Conservation (phyloP, 345 rosid genomes). For the Eucalyptus albens region DNA sequence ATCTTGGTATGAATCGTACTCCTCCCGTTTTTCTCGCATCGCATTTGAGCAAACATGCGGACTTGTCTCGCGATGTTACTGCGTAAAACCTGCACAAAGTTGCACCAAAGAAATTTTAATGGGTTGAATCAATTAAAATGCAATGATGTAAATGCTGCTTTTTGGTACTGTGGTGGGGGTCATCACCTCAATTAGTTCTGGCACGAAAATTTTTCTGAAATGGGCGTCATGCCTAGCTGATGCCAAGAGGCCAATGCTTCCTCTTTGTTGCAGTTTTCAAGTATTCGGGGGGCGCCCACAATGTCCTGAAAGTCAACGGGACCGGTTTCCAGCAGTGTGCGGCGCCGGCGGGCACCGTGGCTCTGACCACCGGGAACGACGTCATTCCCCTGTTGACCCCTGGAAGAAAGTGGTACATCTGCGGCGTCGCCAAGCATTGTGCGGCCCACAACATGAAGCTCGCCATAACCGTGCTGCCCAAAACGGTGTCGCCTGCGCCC, state of each 20-base stretch:
- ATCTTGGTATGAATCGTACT: not conserved
- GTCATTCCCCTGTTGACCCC: not conserved
- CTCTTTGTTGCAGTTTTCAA: not conserved
- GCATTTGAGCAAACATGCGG: not conserved
- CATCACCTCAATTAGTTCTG: not conserved
- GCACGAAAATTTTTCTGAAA: not conserved
- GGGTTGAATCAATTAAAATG: not conserved
- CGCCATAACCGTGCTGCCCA: not conserved
- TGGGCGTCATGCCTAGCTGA: not conserved
- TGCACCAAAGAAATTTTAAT: not conserved
- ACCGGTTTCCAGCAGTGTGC: not conserved
- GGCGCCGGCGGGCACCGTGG: not conserved
- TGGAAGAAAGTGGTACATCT: slow-evolving; percentile 1
- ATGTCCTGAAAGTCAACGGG: slow-evolving; percentile 1
- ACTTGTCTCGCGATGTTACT: not conserved
- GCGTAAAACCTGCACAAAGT: not conserved
- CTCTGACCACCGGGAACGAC: not conserved
- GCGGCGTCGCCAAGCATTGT: slow-evolving; percentile 1
- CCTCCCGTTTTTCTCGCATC: not conserved
- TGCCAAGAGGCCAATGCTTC: not conserved
- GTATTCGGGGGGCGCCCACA: not conserved
- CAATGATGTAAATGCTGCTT: not conserved
- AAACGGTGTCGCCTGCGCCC: not conserved
- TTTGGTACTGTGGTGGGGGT: not conserved
- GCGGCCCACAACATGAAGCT: not conserved